These are phyloP conservation scores for Mycena amicta DNA, from an alignment of 768 basidiomycete genomes.

Conservation along the genomic window DNA sequence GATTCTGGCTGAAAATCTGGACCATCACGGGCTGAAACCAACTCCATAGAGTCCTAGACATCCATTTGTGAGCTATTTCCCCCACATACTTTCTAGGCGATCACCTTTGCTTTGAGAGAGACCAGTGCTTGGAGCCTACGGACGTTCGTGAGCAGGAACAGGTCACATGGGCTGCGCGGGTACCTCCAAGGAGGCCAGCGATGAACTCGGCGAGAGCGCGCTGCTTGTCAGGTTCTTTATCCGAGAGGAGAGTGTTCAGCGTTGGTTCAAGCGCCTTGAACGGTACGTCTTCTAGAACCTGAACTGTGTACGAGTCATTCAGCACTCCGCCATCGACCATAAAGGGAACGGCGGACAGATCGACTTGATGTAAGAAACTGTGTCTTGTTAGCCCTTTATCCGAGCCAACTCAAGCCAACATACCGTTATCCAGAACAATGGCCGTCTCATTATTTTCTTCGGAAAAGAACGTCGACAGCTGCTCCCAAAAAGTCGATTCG, in stretches of 20 bases:
- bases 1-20: constrained; percentile 65
- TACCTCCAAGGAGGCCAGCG: constrained; percentile 70
- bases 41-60: constrained; percentile 54
- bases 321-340: not conserved
- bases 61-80: not conserved
- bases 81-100: not conserved
- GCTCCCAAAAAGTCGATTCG: constrained; percentile 64
- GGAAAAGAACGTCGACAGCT: constrained; percentile 67
- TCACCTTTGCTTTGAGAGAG: constrained; percentile 60
- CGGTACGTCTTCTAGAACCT: constrained; percentile 76
- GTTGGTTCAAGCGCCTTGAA: constrained; percentile 63
- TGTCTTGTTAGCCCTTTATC: not conserved
- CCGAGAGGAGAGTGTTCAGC: constrained; percentile 61
- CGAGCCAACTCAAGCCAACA: constrained; percentile 35
- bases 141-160: constrained; percentile 18
- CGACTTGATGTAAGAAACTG: constrained; percentile 52
- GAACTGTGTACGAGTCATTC: constrained; percentile 47
- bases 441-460: constrained; percentile 75
- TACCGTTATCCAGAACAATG: constrained; percentile 69
- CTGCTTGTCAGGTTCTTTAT: constrained; percentile 85
- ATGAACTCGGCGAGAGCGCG: constrained; percentile 85
- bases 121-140: constrained; percentile 86
- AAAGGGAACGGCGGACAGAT: constrained; percentile 52
- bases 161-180: not conserved
- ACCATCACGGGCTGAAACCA: constrained; percentile 77